Conservation (phyloP, 306 rosid species). For the Prunus dulcis region DNA sequence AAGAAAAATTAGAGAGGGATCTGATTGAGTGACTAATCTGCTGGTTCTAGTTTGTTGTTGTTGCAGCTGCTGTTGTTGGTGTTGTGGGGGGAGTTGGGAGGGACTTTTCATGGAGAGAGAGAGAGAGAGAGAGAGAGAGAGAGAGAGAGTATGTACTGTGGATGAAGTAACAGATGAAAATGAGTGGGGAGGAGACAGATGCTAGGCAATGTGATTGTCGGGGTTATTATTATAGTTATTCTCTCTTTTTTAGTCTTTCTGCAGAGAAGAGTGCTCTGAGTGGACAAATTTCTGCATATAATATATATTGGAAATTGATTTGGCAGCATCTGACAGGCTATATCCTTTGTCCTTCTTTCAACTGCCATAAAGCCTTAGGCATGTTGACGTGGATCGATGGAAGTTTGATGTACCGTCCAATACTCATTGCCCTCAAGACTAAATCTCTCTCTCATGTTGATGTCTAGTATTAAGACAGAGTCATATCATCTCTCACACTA, state of each 20-base stretch:
- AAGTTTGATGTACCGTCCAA: constrained; percentile 32
- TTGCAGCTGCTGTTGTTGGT: constrained; percentile 17
- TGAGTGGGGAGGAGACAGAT: constrained; percentile 15
- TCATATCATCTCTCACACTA: background rate
- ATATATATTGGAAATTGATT: constrained; percentile 39
- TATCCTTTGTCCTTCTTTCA: constrained; percentile 12
- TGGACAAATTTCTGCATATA: constrained; percentile 25
- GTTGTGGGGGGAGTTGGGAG: constrained; percentile 40
- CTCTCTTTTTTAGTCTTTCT: constrained; percentile 3
- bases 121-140: constrained; percentile 1
- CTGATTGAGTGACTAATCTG: background rate
- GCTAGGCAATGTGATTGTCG: constrained; percentile 13
- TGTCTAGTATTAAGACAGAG: background rate
- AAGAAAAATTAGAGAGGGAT: background rate
- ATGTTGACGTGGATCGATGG: constrained; percentile 39
- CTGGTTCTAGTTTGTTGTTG: constrained; percentile 10
- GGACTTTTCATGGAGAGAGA: constrained; percentile 32
- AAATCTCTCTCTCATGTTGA: background rate
- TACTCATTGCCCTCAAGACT: constrained; percentile 42
- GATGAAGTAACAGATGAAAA: constrained; percentile 32
- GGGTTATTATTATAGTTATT: constrained; percentile 20
- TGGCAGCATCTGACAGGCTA: constrained; percentile 28
- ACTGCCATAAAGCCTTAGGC: constrained; percentile 19
- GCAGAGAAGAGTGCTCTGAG: constrained; percentile 27
- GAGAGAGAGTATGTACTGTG: constrained; percentile 11